Evolutionary conservation across 2,329 filamentous ascomycete genomes (phyloP).

Genomic region (Plenodomus lindquistii): DNA sequence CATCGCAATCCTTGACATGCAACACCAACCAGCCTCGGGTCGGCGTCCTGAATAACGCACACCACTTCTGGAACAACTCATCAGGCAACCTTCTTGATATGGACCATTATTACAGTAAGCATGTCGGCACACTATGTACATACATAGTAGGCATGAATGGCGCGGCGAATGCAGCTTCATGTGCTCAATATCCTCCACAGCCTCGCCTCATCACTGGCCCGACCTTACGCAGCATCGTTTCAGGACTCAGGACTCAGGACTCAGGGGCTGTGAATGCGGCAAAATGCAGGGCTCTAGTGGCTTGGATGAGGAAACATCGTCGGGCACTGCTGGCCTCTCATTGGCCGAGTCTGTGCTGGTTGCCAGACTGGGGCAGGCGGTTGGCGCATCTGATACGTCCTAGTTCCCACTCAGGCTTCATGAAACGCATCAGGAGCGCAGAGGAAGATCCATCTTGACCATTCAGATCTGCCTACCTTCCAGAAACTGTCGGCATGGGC

Average conservation of each 20-base stretch:
- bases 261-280: constrained; percentile 18
- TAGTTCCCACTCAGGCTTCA: constrained; percentile 40
- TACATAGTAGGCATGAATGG: not conserved
- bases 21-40: constrained; percentile 5
- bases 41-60: not conserved
- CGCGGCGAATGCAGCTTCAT: constrained; percentile 6
- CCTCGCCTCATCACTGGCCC: constrained; percentile 23
- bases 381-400: constrained; percentile 36
- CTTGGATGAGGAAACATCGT: constrained; percentile 30
- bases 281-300: constrained; percentile 32
- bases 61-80: not conserved
- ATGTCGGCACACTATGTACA: not conserved
- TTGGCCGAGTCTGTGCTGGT: constrained; percentile 19
- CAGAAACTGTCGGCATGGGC: constrained; percentile 28
- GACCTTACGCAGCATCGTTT: constrained; percentile 9
- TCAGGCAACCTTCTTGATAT: not conserved
- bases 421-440: constrained; percentile 34
- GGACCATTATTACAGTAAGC: not conserved
- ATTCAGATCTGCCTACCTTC: constrained; percentile 23
- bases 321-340: constrained; percentile 23
- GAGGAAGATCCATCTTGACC: constrained; percentile 28
- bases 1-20: constrained; percentile 20
- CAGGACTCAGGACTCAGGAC: too few relatives aligned
- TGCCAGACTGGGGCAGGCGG: constrained; percentile 19
- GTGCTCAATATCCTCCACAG: constrained; percentile 9